phyloP scores from a whole-genome alignment of 177 flowering plant species.

The Vitis hybrid region DNA sequence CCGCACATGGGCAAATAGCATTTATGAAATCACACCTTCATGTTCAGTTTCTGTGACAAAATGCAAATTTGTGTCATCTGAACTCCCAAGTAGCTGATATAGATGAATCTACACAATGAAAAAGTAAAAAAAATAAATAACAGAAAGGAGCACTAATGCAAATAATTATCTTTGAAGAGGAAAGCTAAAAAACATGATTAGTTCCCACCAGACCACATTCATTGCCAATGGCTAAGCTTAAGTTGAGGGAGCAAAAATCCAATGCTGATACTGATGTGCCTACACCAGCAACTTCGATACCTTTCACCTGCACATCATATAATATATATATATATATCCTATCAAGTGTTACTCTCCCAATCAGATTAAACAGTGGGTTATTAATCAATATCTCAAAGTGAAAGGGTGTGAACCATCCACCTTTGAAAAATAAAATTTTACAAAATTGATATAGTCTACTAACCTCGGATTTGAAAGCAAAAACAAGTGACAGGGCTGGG shows the following conservation, averaged over 20 bases:
- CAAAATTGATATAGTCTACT: background rate
- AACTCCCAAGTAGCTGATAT: slow-evolving; percentile 22
- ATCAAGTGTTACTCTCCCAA: too few relatives aligned
- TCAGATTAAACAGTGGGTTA: background rate
- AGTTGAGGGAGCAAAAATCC: slow-evolving; percentile 31
- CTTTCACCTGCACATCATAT: slow-evolving; percentile 26
- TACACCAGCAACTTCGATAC: slow-evolving; percentile 15
- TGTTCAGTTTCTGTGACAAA: slow-evolving; percentile 26
- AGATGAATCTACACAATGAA: slow-evolving; percentile 32
- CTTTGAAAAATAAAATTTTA: background rate
- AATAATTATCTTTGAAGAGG: background rate
- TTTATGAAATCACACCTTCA: slow-evolving; percentile 22
- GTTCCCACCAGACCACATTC: slow-evolving; percentile 38
- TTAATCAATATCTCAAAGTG: background rate
- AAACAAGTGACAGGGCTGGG: slow-evolving; percentile 26
- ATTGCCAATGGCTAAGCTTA: slow-evolving; percentile 31
- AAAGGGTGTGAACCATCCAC: background rate
- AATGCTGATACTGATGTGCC: slow-evolving; percentile 33
- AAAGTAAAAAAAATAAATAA: background rate
- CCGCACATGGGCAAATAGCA: background rate
- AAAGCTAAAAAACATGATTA: background rate
- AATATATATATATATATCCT: too few relatives aligned
- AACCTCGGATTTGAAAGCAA: slow-evolving; percentile 27
- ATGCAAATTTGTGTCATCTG: slow-evolving; percentile 19
- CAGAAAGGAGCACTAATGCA: background rate